Evolutionary conservation across 768 basidiomycete genomes (phyloP).

Genomic region (Pisolithus sp.): DNA sequence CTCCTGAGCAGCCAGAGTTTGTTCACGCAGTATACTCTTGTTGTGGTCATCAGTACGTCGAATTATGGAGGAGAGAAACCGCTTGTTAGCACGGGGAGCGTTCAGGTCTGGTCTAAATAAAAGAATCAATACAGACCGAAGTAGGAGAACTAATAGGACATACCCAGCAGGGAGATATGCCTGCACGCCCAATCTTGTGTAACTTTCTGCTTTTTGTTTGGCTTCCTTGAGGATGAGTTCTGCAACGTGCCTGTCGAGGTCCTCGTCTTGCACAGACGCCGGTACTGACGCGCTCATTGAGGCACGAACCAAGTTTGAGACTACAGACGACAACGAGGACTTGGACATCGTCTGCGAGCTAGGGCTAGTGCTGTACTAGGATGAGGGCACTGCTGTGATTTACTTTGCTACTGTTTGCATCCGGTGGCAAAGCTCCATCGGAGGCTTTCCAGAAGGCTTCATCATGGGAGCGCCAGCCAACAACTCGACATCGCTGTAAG

Average conservation of each 20-base stretch:
- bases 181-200: slow-evolving; percentile 67
- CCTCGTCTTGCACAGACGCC: slow-evolving; percentile 61
- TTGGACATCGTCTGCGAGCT: slow-evolving; percentile 28
- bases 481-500: no score
- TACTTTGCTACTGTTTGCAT: slow-evolving; percentile 17
- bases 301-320: slow-evolving; percentile 72
- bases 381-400: slow-evolving; percentile 1
- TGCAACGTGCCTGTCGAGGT: slow-evolving; percentile 88
- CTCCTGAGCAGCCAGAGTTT: slow-evolving; percentile 67
- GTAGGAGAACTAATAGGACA: slow-evolving; percentile 33
- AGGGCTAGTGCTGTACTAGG: not conserved
- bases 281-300: slow-evolving; percentile 65
- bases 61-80: slow-evolving; percentile 80
- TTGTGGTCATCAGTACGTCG: slow-evolving; percentile 96
- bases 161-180: slow-evolving; percentile 60
- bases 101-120: slow-evolving; percentile 54
- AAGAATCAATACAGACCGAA: not conserved
- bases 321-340: slow-evolving; percentile 75
- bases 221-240: slow-evolving; percentile 91
- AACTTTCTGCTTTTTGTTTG: slow-evolving; percentile 81
- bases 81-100: slow-evolving; percentile 76
- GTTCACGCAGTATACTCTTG: slow-evolving; percentile 68
- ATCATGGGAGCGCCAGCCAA: no score
- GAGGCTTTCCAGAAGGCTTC: no score
- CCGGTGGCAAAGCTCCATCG: not conserved